A percentile compares a stretch with the other conserved stretches of the same genome.
These are phyloP conservation scores for Kokia cookei DNA, from an alignment of 441 rosid species.

Conservation along the genomic window DNA sequence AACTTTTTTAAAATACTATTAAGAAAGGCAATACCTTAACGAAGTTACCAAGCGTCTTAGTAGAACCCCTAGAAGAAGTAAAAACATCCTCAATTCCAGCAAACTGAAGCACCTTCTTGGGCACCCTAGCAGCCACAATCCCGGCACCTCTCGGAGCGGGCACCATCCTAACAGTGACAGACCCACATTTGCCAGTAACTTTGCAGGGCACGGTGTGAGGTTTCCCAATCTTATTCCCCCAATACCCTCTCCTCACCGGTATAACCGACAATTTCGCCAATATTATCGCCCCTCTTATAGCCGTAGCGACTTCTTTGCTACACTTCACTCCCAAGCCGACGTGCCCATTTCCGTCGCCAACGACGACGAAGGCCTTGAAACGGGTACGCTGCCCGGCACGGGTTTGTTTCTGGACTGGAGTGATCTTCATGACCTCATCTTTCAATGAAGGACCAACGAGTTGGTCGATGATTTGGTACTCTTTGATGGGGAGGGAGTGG, in stretches of 20 bases:
- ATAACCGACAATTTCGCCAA: conserved; percentile 80
- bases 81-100: conserved; percentile 87
- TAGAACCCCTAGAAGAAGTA: conserved; percentile 84
- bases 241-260: conserved; percentile 78
- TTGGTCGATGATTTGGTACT: conserved; percentile 67
- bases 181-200: conserved; percentile 84
- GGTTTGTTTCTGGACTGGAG: conserved; percentile 92
- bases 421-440: conserved; percentile 95
- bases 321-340: conserved; percentile 91
- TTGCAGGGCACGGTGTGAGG: conserved; percentile 84
- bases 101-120: conserved; percentile 83
- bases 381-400: conserved; percentile 88
- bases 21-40: conserved; percentile 50
- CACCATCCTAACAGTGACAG: conserved; percentile 80
- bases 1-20: not conserved
- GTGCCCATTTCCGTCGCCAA: conserved; percentile 79
- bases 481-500: conserved; percentile 87
- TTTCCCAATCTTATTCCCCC: conserved; percentile 88
- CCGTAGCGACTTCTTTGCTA: conserved; percentile 81
- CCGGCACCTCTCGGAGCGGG: conserved; percentile 92
- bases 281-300: conserved; percentile 76
- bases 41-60: conserved; percentile 80
- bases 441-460: conserved; percentile 71
- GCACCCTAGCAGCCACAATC: conserved; percentile 81
- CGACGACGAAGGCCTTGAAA: conserved; percentile 94